Conservation (phyloP, 768 basidiomycete genomes). For the Dioszegia crocea region DNA sequence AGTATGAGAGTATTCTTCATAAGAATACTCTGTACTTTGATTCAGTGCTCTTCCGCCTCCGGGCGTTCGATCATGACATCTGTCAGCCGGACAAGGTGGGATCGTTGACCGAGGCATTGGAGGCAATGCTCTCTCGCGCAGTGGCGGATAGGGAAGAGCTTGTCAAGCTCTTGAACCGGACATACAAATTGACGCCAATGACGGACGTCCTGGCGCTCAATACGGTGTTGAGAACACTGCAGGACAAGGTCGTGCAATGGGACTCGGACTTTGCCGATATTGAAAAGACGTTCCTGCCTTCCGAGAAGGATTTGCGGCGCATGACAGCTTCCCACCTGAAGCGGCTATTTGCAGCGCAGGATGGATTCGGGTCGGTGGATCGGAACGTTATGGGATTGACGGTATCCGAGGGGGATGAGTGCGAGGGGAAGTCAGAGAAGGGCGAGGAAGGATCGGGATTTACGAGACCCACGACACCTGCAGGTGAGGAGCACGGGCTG, state of each 20-base stretch:
- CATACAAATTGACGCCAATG: slow-evolving; percentile 74
- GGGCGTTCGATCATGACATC: slow-evolving; percentile 43
- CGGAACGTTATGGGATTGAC: slow-evolving; percentile 44
- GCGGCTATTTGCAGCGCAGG: slow-evolving; percentile 50
- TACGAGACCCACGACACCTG: background rate
- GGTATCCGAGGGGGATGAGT: slow-evolving; percentile 46
- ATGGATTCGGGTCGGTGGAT: slow-evolving; percentile 38
- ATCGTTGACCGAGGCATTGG: slow-evolving; percentile 32
- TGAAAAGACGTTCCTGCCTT: slow-evolving; percentile 52
- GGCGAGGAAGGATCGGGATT: background rate
- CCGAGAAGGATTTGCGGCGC: slow-evolving; percentile 57
- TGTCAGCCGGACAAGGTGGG: slow-evolving; percentile 45
- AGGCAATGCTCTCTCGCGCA: slow-evolving; percentile 63
- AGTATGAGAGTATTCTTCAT: slow-evolving; percentile 70
- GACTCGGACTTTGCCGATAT: slow-evolving; percentile 86
- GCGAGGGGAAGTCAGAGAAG: slow-evolving; percentile 22
- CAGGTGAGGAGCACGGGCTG: background rate
- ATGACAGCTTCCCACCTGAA: slow-evolving; percentile 51
- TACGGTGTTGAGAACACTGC: slow-evolving; percentile 74
- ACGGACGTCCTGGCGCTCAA: slow-evolving; percentile 85
- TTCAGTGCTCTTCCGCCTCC: slow-evolving; percentile 51
- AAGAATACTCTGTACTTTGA: slow-evolving; percentile 60
- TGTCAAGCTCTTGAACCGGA: slow-evolving; percentile 64
- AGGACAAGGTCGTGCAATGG: slow-evolving; percentile 95
- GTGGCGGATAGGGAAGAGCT: slow-evolving; percentile 67